Evolutionary conservation across 1,139 yeast genomes (phyloP), one percentile per base, ranked within the genome.

Genomic region (Debaryomyces fabryi): DNA sequence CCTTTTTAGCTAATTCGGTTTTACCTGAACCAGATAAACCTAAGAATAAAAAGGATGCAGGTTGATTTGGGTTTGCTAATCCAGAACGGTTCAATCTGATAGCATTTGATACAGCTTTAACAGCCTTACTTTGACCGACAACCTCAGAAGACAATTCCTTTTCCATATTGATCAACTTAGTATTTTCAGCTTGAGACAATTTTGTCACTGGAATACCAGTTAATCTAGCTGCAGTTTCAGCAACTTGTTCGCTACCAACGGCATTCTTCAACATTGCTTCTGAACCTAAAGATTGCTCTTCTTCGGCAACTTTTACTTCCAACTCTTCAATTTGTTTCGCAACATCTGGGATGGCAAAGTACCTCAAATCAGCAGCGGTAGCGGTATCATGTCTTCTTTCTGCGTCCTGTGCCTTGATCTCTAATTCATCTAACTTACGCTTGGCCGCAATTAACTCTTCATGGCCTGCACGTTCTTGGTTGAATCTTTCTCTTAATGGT

Each of bases 141-240:
- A 93, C 99, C 51, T 82, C 86, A 25, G 81, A 72, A 27, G 96
- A 78, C 52, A 93, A 79, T 53, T 83, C 96, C 57, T 79, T 84
- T 71, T 93, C 99, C 98, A 93, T 93, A 62, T 87, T 88, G 62
- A 93, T 90, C 63, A 93, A 84, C 72, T 92, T 92, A 50, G 90
- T 75, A 68, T 93, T 93, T 69, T 93, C 99, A 27, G 97, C 96
- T 71, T 91, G 97, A 3, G 96, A 88, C 62, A 93, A 80, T 71
- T 93, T 93, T 56, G 88, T 82, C n/a, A 93, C 98, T n/a, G 99
- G 99, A 53, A 93, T 92, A 65, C 99, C 99, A 10, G 99, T 93
- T 59, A 95, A 79, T 65, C 96, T 82, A 3, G 99, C 98, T 25
- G 97, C 97, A 27, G 98, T 93, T 69, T 93, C 98, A 27, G 97